Conservation (phyloP, 2,329 filamentous ascomycete species). For the Pestalotiopsis sp. region DNA sequence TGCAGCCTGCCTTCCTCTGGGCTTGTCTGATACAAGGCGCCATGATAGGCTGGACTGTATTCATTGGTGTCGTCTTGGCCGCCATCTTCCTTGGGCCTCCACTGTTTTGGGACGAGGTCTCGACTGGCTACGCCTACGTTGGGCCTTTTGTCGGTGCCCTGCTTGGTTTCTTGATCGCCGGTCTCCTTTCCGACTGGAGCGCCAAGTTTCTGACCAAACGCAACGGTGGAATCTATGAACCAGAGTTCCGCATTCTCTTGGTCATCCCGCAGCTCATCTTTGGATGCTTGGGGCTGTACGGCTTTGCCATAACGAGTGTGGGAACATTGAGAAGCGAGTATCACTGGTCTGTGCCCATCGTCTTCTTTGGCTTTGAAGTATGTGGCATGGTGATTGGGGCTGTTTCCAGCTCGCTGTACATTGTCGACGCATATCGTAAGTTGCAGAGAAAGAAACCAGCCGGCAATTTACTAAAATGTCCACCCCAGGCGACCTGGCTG, state of each 20-base stretch:
- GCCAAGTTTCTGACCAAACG: slow-evolving; percentile 70
- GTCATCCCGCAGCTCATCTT: slow-evolving; percentile 82
- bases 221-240: slow-evolving; percentile 85
- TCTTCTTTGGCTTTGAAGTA: slow-evolving; percentile 84
- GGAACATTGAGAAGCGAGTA: slow-evolving; percentile 59
- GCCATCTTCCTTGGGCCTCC: slow-evolving; percentile 80
- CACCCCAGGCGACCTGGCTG: slow-evolving; percentile 66
- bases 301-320: slow-evolving; percentile 76
- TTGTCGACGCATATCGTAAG: slow-evolving; percentile 89
- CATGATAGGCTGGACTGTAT: slow-evolving; percentile 94
- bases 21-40: slow-evolving; percentile 78
- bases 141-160: slow-evolving; percentile 85
- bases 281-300: slow-evolving; percentile 78
- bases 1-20: slow-evolving; percentile 87
- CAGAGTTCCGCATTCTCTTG: slow-evolving; percentile 84
- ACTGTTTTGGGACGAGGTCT: slow-evolving; percentile 78
- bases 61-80: slow-evolving; percentile 84
- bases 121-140: slow-evolving; percentile 85
- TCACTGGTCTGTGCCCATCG: slow-evolving; percentile 73
- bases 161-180: slow-evolving; percentile 75
- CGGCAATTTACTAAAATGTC: slow-evolving; percentile 11
- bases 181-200: slow-evolving; percentile 72
- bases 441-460: slow-evolving; percentile 21
- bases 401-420: slow-evolving; percentile 82
- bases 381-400: slow-evolving; percentile 91